A percentile compares a stretch with the other conserved stretches of the same genome.
Evolutionary conservation across 169 alveolate species (phyloP).

Genomic region (Plasmodium gonderi): DNA sequence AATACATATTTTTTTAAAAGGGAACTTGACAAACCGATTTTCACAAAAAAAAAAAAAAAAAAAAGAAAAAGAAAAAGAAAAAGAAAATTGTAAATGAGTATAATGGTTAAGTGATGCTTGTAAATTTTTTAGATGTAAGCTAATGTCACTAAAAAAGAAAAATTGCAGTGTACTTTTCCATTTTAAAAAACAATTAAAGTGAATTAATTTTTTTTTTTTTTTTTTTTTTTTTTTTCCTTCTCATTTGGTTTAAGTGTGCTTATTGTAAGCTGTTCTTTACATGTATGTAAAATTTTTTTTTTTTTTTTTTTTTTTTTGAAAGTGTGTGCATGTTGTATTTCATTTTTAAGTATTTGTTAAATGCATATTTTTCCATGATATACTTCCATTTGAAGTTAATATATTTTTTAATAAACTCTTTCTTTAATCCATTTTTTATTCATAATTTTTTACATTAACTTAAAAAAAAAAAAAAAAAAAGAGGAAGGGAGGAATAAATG

Average conservation of each 20-base stretch:
- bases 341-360: background rate
- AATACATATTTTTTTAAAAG: background rate
- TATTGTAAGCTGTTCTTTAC: background rate
- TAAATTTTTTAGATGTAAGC: conserved; percentile 54
- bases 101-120: conserved; percentile 21
- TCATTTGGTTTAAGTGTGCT: background rate
- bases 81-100: background rate
- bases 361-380: background rate
- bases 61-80: background rate
- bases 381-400: background rate
- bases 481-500: background rate
- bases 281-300: background rate
- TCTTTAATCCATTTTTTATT: background rate
- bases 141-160: conserved; percentile 10
- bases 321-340: conserved; percentile 9
- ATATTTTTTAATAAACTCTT: background rate
- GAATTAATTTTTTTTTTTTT: background rate
- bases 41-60: conserved; percentile 4
- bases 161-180: conserved; percentile 21
- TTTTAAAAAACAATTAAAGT: conserved; percentile 14
- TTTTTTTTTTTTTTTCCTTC: background rate
- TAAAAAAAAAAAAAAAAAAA: background rate
- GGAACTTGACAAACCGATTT: conserved; percentile 3
- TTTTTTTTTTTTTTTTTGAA: conserved; percentile 1
- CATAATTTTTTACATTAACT: background rate